Base-by-base conservation (phyloP, 192 early-diverging fungal genomes). In the Backusella mclennaniae region DNA sequence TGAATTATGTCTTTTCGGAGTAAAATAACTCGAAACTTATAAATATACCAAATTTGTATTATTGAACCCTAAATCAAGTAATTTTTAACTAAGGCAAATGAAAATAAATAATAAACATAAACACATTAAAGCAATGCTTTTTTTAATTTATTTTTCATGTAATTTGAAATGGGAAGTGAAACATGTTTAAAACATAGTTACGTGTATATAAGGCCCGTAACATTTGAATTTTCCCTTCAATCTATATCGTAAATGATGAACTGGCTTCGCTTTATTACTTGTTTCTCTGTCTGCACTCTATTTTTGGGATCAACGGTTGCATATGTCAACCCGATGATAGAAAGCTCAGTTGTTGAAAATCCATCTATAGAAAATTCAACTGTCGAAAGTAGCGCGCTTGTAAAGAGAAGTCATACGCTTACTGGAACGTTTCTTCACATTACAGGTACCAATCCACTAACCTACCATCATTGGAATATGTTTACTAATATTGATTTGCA, bases 371-470 rank as follows among this genome's bases (percentile, higher is more conserved):
- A 49, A 49, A n/a, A 19, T 49, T 19, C 46, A 49, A 49, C 17
- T 4, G 17, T 49, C 46, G 46, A n/a, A n/a, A 49, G 19, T 49
- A 46, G 69, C 1, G 11, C 69, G 4, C 69, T 71, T 46, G 26
- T 44, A 29, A 36, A 70, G 23, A 70, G 69, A 33, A 39, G 38
- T 9, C 36, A n/a, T 39, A 44, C 26, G 12, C 42, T 77, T 19
- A 52, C 15, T 29, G 81, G 81, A 19, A 79, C 66, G 44, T 82
- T 82, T 59, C 69, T 82, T 8, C 81, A 82, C 29, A 73, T 82
- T 29, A 82, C 81, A 71, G 81, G 81, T 79, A 75, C 74, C 19
- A 2, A 33, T 12, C 29, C n/a, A n/a, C 19, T n/a, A n/a, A 7
- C 21, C 4, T 53, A 53, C 42, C 14, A 44, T 15, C 42, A 14